These are phyloP conservation scores for Pleurotus citrinopileatus DNA, from an alignment of 768 basidiomycete genomes.

Conservation along the genomic window DNA sequence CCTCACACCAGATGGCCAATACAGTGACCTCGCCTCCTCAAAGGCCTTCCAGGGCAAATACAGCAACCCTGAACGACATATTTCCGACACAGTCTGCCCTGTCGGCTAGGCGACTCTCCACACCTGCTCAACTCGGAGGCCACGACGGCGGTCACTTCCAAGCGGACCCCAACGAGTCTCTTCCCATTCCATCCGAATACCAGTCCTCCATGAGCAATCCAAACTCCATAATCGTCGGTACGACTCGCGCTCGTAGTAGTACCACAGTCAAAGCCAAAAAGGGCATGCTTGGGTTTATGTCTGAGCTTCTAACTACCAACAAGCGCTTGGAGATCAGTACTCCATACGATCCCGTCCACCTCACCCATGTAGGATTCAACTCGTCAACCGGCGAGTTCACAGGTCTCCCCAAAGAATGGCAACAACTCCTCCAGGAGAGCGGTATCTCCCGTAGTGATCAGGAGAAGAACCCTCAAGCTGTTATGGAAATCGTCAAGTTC, in stretches of 20 bases:
- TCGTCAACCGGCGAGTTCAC: slow-evolving; percentile 98
- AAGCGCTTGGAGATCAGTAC: slow-evolving; percentile 93
- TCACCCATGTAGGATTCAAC: slow-evolving; percentile 99
- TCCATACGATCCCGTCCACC: slow-evolving; percentile 97
- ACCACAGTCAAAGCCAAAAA: slow-evolving; percentile 52
- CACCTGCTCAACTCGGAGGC: slow-evolving; percentile 31
- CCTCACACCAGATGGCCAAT: slow-evolving; percentile 31
- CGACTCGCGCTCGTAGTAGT: slow-evolving; percentile 42
- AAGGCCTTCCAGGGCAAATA: slow-evolving; percentile 82
- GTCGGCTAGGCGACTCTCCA: slow-evolving; percentile 50
- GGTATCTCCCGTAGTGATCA: slow-evolving; percentile 94
- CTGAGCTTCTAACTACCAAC: slow-evolving; percentile 60
- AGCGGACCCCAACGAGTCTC: slow-evolving; percentile 42
- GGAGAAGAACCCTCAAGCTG: slow-evolving; percentile 96
- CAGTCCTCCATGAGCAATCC: slow-evolving; percentile 25
- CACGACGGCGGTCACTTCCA: slow-evolving; percentile 39
- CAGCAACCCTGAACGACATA: slow-evolving; percentile 75
- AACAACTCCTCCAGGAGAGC: slow-evolving; percentile 91
- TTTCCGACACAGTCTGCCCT: slow-evolving; percentile 44
- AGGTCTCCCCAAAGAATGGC: slow-evolving; percentile 98
- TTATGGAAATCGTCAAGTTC: slow-evolving; percentile 99
- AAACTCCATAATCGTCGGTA: slow-evolving; percentile 19
- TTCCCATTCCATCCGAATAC: slow-evolving; percentile 28
- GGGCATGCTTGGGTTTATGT: slow-evolving; percentile 75
- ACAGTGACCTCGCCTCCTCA: slow-evolving; percentile 58